Evolutionary conservation across 495 filamentous ascomycete species (phyloP).

Genomic region (Podospora anserina): DNA sequence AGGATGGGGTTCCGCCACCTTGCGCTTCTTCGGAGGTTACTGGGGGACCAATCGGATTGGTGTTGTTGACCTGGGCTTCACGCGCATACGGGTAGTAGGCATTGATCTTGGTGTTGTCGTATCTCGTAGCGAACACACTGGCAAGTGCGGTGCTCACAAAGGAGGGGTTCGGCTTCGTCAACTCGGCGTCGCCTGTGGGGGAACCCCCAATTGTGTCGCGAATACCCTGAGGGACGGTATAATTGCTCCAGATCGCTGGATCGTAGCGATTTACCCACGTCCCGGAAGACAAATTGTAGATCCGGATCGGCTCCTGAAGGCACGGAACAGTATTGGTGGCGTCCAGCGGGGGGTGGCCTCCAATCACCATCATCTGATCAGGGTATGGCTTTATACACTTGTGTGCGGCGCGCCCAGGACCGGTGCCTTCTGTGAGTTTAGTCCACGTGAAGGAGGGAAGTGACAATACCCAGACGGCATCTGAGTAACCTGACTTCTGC

Average conservation of each 20-base stretch:
- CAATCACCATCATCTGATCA: slow-evolving; percentile 71
- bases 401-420: slow-evolving; percentile 57
- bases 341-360: slow-evolving; percentile 45
- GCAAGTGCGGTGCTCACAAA: slow-evolving; percentile 53
- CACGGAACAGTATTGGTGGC: slow-evolving; percentile 33
- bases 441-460: slow-evolving; percentile 77
- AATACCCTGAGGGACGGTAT: slow-evolving; percentile 60
- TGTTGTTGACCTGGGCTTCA: slow-evolving; percentile 31
- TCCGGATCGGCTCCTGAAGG: slow-evolving; percentile 53
- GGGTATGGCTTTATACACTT: slow-evolving; percentile 66
- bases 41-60: slow-evolving; percentile 27
- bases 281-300: slow-evolving; percentile 62
- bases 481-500: slow-evolving; percentile 37
- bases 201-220: slow-evolving; percentile 59
- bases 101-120: slow-evolving; percentile 53
- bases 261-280: slow-evolving; percentile 60
- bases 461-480: slow-evolving; percentile 72
- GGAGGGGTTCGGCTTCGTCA: slow-evolving; percentile 40
- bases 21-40: slow-evolving; percentile 2
- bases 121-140: slow-evolving; percentile 53
- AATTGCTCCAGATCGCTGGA: slow-evolving; percentile 54
- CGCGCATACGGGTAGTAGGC: slow-evolving; percentile 60
- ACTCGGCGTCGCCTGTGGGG: slow-evolving; percentile 59
- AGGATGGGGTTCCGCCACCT: slow-evolving; percentile 52
- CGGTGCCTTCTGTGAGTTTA: slow-evolving; percentile 50